These are phyloP conservation scores for Micromonas pusilla DNA, from an alignment of 139 green algal species.

Conservation along the genomic window DNA sequence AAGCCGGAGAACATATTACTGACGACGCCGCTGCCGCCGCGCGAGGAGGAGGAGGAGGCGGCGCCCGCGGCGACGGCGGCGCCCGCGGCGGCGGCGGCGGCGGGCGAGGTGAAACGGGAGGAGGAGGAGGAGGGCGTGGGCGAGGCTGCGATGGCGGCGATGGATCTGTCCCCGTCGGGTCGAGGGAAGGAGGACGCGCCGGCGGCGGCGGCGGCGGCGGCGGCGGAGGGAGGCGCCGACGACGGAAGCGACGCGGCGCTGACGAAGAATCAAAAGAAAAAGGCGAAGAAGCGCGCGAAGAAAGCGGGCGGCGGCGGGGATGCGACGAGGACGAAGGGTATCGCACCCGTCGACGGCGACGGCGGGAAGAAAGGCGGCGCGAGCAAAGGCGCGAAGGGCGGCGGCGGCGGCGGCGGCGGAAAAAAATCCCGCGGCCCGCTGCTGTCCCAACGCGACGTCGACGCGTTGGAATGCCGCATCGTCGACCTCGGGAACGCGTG, in stretches of 20 bases:
- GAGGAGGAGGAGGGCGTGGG: neutral
- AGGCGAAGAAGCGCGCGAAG: conserved; percentile 71
- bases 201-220: neutral
- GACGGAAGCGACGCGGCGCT: conserved; percentile 34
- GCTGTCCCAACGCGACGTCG: conserved; percentile 34
- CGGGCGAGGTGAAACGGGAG: neutral
- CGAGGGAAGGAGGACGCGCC: neutral
- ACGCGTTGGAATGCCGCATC: conserved; percentile 65
- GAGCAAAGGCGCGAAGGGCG: neutral
- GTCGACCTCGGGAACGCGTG: conserved; percentile 99
- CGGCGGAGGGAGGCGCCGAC: neutral
- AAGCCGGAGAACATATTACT: conserved; percentile 98
- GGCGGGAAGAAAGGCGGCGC: neutral
- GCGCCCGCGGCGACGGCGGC: neutral
- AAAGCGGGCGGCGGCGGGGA: conserved; percentile 42
- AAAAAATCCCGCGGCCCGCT: neutral
- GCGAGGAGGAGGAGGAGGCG: neutral
- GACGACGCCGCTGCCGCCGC: conserved; percentile 16
- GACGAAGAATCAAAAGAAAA: conserved; percentile 87
- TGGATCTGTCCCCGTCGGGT: too few relatives aligned
- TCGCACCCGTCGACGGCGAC: neutral
- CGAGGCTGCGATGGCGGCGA: too few relatives aligned
- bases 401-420: neutral
- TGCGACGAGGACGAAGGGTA: conserved; percentile 14
- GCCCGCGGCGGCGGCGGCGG: neutral